Base-by-base conservation (phyloP, 2,329 filamentous ascomycete species). In the Ophiostoma tasmaniense region DNA sequence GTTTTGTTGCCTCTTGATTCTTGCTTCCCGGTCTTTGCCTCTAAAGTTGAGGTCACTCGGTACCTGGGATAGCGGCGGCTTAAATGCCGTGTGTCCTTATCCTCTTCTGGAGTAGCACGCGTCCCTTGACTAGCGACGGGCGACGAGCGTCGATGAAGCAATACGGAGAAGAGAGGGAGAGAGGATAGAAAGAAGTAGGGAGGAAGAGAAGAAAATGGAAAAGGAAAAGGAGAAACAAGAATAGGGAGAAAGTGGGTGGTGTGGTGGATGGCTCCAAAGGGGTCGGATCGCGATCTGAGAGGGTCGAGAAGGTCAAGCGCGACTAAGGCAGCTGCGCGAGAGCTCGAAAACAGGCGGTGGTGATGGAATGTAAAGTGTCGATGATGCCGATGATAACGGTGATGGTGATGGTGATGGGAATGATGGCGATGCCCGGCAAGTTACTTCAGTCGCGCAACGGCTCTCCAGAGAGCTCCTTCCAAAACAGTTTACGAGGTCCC, bases 391-490 rank as follows among this genome's bases (percentile, higher is more conserved):
- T 64, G 61, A 20, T 6, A n/a, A 37, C 39, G 61, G 20, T 1
- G 7, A 22, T 64, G 30, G 20, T 17, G 59, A 22, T 64, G 59
- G 30, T 14, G 33, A 37, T 64, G 61, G 20, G 5, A 17, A 22
- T 64, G 33, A n/a, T 33, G 59, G 20, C 30, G 59, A 62, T 62
- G 30, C 17, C 17, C 17, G 59, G 30, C 8, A 64, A 13, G 61
- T 64, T 33, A 64, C 61, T 64, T 64, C 30, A 37, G 20, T 39
- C 59, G 59, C 59, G 30, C 30, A 35, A 22, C n/a, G 39, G 33
- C 30, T 14, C 61, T 37, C n/a, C 42, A 45, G 7, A 61, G 30
- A 64, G 61, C 61, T 64, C 61, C n/a, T 64, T 64, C 61, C 61
- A 35, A 28, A 37, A n/a, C 61, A 35, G 28, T 39, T 62, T 62